Evolutionary conservation across 2,329 filamentous ascomycete species (phyloP), one percentile per base, ranked within the genome.

Genomic region (Colletotrichum brevisporum): DNA sequence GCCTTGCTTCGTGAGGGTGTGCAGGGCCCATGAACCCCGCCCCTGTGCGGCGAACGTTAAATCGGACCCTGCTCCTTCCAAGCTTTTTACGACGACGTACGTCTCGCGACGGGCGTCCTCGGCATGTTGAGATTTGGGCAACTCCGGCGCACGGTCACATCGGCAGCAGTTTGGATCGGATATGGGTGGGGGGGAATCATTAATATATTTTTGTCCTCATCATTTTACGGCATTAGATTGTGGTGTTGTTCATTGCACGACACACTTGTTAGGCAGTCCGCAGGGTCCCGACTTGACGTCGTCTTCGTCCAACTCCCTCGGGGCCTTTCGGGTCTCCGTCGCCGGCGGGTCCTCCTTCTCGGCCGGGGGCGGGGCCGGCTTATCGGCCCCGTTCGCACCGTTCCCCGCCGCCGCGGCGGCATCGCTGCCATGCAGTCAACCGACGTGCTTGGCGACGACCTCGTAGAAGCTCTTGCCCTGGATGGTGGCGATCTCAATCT

Each of bases 381-480:
- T 72, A 31, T 71, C 67, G n/a, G 65, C 55, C 57, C 72, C 72
- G 56, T 73, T 67, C 48, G 73, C 75, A 68, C 77, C 72, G 63
- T 75, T 75, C 58, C 73, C 67, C 59, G 75, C 74, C 69, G 74
- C 73, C 66, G 68, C 72, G 31, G 74, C 74, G 54, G 77, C 76
- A 59, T 79, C 75, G 67, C 85, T 81, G 71, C 84, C 91, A 92
- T 93, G 88, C 84, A 96, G 92, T 97, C 93, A 97, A 75, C 87
- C 88, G 71, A 89, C 87, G 81, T 84, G 77, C 88, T 94, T 95
- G 78, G 88, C 82, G 63, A 97, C 88, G 69, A 88, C 84, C 81
- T 92, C 83, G 83, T 93, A 97, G 85, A 98, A 99, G 63, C 83
- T 78, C 86, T 94, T 91, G 82, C 96, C 96, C 85, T 99, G 96